A percentile compares a stretch with the other conserved stretches of the same genome.
These are phyloP conservation scores for Mortierella sp. DNA, from an alignment of 371 early-diverging fungal species.

Conservation along the genomic window DNA sequence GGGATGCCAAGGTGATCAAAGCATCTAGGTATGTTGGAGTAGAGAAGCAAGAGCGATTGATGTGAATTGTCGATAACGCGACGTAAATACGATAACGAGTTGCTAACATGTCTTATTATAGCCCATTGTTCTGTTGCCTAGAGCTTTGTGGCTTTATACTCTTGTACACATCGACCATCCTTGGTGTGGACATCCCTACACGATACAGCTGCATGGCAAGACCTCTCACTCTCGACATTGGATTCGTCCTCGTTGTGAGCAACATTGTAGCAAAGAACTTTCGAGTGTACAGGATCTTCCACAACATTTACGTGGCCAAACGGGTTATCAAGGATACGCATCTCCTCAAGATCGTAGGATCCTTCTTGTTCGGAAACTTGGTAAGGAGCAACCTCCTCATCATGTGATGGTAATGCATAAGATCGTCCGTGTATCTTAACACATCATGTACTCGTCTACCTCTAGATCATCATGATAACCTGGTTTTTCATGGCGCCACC, in stretches of 20 bases:
- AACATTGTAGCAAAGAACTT: constrained; percentile 75
- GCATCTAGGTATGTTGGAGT: constrained; percentile 73
- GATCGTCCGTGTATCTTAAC: too few species aligned
- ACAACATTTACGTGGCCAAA: constrained; percentile 69
- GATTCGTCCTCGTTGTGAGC: constrained; percentile 65
- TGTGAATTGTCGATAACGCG: too few species aligned
- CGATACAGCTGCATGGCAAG: constrained; percentile 56
- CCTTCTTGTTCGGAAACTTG: constrained; percentile 60
- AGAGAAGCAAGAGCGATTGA: not conserved
- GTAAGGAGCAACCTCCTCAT: constrained; percentile 29
- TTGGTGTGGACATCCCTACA: constrained; percentile 65
- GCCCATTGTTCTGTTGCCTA: constrained; percentile 68
- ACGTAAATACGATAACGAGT: too few species aligned
- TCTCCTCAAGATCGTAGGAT: constrained; percentile 60
- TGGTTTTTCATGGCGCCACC: constrained; percentile 58
- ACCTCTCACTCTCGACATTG: constrained; percentile 63
- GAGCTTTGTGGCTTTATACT: constrained; percentile 67
- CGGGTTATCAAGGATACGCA: constrained; percentile 67
- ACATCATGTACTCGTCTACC: not conserved
- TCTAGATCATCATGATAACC: constrained; percentile 57
- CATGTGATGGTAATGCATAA: not conserved
- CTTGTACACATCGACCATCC: constrained; percentile 60
- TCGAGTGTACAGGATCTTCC: constrained; percentile 68
- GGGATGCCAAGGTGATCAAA: constrained; percentile 65
- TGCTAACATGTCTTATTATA: constrained; percentile 5